A percentile compares a stretch with the other conserved stretches of the same genome.
Evolutionary conservation across 208 protist genomes (phyloP).

Genomic region (Acanthamoeba lenticulata): DNA sequence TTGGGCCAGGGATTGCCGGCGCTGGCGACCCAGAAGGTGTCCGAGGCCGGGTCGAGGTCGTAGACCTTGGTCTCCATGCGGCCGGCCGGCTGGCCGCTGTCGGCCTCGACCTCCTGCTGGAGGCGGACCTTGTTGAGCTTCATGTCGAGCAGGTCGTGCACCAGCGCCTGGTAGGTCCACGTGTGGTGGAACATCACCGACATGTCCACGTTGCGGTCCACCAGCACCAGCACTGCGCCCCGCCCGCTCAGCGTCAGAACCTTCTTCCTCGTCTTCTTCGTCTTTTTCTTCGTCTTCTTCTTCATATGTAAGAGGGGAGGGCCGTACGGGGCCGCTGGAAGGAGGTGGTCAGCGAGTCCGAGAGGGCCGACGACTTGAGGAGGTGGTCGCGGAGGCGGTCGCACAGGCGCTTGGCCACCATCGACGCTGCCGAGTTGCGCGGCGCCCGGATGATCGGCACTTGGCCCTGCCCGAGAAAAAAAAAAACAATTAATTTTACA

Average conservation of each 20-base stretch:
- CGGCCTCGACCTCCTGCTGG: background rate
- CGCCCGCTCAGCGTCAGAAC: background rate
- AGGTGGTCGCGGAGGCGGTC: slow-evolving; percentile 44
- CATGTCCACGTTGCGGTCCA: slow-evolving; percentile 86
- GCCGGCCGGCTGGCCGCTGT: background rate
- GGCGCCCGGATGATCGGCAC: slow-evolving; percentile 58
- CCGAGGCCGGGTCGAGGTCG: slow-evolving; percentile 78
- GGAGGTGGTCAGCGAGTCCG: background rate
- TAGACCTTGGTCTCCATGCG: slow-evolving; percentile 71
- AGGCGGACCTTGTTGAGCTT: slow-evolving; percentile 83
- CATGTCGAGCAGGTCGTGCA: slow-evolving; percentile 87
- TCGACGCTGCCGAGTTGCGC: slow-evolving; percentile 59
- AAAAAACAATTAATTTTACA: too few species aligned
- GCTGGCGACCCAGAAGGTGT: slow-evolving; percentile 87
- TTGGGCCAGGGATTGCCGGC: slow-evolving; percentile 79
- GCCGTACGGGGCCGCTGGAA: slow-evolving; percentile 39
- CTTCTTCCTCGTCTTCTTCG: too few species aligned
- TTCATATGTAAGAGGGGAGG: background rate
- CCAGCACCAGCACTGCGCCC: slow-evolving; percentile 81
- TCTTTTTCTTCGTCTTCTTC: too few species aligned
- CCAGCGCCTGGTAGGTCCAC: slow-evolving; percentile 89
- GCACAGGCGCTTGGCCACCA: slow-evolving; percentile 40
- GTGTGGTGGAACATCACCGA: slow-evolving; percentile 86
- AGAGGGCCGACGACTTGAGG: slow-evolving; percentile 2
- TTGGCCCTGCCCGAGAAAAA: slow-evolving; percentile 1